Base-by-base conservation (phyloP, 257 asterid species). In the Solanum rostratum region DNA sequence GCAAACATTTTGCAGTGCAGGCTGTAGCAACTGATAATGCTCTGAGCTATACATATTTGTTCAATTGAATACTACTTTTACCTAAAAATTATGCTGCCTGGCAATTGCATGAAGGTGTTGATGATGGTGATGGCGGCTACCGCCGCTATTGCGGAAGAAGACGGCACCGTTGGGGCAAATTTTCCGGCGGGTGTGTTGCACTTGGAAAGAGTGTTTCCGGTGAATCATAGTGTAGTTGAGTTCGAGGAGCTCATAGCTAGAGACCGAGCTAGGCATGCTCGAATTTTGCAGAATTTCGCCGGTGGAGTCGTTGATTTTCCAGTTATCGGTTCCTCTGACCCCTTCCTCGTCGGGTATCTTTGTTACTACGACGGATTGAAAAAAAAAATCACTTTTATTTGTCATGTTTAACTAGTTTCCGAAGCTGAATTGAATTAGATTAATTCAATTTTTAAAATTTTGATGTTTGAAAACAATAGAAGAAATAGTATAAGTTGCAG, bases 201-300 rank as follows among this genome's bases (percentile, higher is more conserved):
- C 20, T 90, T 95, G 80, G 94, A 95, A 84, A 90, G 98, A 83
- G 87, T 90, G 74, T 93, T 92, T 84, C 97, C 98, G 55, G 55
- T 88, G 80, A 85, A 83, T 63, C 90, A 87, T 85, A 85, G 81
- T 45, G 90, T 33, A 33, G 39, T 89, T 88, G 95, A 93, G 87
- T 76, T 94, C 29, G 92, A 92, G 60, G 90, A 66, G 83, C 84
- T 92, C 82, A 92, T 87, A 87, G 92, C 92, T 69, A 92, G 98
- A 83, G 98, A 95, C 87, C 90, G 92, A 88, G 91, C 90, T 30
- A 93, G 98, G 84, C 98, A 95, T 89, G 90, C 91, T 85, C 93
- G 98, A 85, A 86, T 87, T 49, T 86, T 94, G 87, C 97, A 92
- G 88, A 88, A 92, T 62, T 90, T 89, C 79, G 88, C 94, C 83